Percentiles rank a stretch among this genome's conserved stretches.
Conservation (phyloP, 345 rosid species). For the Pistacia integerrima region DNA sequence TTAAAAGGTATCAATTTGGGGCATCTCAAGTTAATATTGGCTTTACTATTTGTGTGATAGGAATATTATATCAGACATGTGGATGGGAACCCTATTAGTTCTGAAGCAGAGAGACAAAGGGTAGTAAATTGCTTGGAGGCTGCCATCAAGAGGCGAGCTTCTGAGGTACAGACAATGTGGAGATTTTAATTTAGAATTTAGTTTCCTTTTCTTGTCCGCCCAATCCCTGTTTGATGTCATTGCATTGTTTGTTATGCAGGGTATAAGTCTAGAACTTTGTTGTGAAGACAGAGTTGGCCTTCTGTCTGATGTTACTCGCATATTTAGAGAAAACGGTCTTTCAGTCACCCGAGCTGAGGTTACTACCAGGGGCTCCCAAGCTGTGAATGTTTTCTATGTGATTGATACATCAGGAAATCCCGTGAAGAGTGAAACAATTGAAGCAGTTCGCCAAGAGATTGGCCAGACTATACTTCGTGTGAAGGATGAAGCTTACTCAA, state of each 20-base stretch:
- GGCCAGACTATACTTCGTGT: constrained; percentile 67
- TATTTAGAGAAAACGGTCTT: constrained; percentile 88
- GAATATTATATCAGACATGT: constrained; percentile 88
- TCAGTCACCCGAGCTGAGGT: constrained; percentile 89
- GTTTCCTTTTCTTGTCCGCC: neutral
- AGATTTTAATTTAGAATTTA: constrained; percentile 10
- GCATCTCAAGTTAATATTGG: neutral
- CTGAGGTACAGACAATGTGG: constrained; percentile 45
- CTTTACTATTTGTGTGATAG: constrained; percentile 33
- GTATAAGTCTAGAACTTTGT: constrained; percentile 78
- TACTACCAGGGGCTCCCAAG: constrained; percentile 75
- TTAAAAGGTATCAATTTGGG: neutral
- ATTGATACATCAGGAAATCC: constrained; percentile 73
- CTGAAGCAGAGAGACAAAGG: constrained; percentile 93
- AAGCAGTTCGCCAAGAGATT: constrained; percentile 78
- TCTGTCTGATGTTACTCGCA: constrained; percentile 88
- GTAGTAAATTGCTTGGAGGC: constrained; percentile 93
- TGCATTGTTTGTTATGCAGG: constrained; percentile 43
- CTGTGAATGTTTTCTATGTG: constrained; percentile 78
- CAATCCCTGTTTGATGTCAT: constrained; percentile 2
- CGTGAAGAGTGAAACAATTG: constrained; percentile 70
- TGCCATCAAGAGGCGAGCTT: constrained; percentile 77
- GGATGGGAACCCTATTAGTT: constrained; percentile 88
- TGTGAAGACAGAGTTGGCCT: constrained; percentile 84
- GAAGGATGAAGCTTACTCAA: constrained; percentile 48